Percentiles rank a stretch among this genome's conserved stretches.
Conservation (phyloP, 1,139 yeast genomes). For the Yamadazyma friedrichii region DNA sequence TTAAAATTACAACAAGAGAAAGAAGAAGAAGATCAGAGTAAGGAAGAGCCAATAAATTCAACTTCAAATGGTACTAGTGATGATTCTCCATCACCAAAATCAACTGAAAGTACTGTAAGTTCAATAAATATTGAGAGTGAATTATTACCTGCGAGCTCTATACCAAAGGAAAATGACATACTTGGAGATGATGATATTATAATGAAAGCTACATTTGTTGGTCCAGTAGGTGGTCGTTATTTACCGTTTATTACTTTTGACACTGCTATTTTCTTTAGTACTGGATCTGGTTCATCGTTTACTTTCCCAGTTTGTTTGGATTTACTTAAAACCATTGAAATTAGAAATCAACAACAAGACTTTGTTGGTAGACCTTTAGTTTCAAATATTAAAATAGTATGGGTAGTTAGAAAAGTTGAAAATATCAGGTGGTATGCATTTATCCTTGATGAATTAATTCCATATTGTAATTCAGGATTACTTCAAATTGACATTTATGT, state of each 20-base stretch:
- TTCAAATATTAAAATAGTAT: slow-evolving; percentile 29
- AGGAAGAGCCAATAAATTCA: slow-evolving; percentile 3
- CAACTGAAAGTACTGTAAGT: not conserved
- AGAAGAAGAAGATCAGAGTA: slow-evolving; percentile 11
- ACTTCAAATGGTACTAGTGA: not conserved
- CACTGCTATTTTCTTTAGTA: slow-evolving; percentile 36
- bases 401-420: slow-evolving; percentile 29
- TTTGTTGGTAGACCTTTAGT: slow-evolving; percentile 31
- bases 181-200: slow-evolving; percentile 14
- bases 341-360: slow-evolving; percentile 28
- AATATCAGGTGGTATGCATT: slow-evolving; percentile 39
- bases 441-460: slow-evolving; percentile 26
- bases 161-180: not conserved
- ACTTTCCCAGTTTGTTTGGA: slow-evolving; percentile 46
- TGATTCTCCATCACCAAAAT: not conserved
- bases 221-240: slow-evolving; percentile 45
- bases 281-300: slow-evolving; percentile 49
- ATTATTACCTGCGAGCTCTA: slow-evolving; percentile 8
- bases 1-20: slow-evolving; percentile 16
- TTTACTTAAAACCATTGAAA: slow-evolving; percentile 25
- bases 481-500: slow-evolving; percentile 20
- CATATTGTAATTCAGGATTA: slow-evolving; percentile 23
- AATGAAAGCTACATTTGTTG: slow-evolving; percentile 36
- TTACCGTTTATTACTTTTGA: slow-evolving; percentile 46
- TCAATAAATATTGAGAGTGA: slow-evolving; percentile 13